phyloP scores from a whole-genome alignment of 108 stramenopile genomes.

The Pelagomonas calceolata region DNA sequence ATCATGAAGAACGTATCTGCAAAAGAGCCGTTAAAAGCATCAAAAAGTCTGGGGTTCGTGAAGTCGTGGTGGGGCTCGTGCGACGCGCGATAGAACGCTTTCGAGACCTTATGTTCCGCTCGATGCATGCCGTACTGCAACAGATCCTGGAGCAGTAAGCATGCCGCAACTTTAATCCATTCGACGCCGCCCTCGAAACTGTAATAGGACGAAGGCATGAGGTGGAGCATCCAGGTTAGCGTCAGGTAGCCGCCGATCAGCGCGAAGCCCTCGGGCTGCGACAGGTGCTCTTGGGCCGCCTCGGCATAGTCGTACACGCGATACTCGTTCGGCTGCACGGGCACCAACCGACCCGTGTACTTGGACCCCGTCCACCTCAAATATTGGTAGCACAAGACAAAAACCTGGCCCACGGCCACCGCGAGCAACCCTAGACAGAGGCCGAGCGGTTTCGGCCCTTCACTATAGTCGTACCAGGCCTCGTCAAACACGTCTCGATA shows the following conservation, averaged over 20 bases:
- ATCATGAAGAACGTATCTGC: slow-evolving; percentile 80
- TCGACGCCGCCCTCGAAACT: slow-evolving; percentile 65
- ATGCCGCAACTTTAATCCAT: slow-evolving; percentile 44
- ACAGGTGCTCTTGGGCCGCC: slow-evolving; percentile 61
- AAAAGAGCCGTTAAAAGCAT: slow-evolving; percentile 81
- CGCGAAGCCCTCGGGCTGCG: slow-evolving; percentile 78
- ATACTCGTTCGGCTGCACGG: slow-evolving; percentile 61
- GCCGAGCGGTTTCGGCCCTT: slow-evolving; percentile 43
- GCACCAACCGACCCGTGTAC: not conserved
- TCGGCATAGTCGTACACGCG: slow-evolving; percentile 52
- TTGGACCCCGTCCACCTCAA: slow-evolving; percentile 35
- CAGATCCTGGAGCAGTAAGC: slow-evolving; percentile 70
- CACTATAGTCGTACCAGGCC: not conserved
- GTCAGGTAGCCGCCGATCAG: slow-evolving; percentile 64
- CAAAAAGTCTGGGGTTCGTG: slow-evolving; percentile 82
- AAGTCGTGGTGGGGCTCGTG: slow-evolving; percentile 91
- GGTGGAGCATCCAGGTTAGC: slow-evolving; percentile 68
- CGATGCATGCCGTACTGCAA: slow-evolving; percentile 69
- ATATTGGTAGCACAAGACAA: slow-evolving; percentile 53
- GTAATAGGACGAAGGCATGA: slow-evolving; percentile 74
- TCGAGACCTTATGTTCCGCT: slow-evolving; percentile 63
- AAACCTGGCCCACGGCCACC: slow-evolving; percentile 66
- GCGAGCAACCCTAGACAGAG: slow-evolving; percentile 60
- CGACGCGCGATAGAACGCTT: slow-evolving; percentile 58
- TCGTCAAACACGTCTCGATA: not conserved